phyloP scores from a whole-genome alignment of 306 rosid genomes.

The Cucurbita argyrosperma region DNA sequence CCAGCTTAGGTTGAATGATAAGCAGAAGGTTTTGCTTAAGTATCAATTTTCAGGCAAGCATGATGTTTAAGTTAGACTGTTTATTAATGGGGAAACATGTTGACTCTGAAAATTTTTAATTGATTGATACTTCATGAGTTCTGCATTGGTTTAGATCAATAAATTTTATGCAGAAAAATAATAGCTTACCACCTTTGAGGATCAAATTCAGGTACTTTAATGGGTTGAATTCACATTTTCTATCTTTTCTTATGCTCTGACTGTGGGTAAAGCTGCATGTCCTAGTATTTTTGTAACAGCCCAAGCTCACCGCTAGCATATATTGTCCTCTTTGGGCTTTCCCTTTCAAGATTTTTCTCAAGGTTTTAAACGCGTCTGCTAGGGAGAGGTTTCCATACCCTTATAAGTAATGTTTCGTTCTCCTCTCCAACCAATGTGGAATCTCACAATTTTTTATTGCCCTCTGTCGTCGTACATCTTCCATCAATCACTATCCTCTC shows the following conservation, averaged over 20 bases:
- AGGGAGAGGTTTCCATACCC: no score
- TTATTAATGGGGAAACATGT: neutral
- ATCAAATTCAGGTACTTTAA: neutral
- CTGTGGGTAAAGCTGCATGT: neutral
- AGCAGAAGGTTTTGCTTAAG: conserved; percentile 6
- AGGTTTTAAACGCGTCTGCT: no score
- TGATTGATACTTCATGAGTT: neutral
- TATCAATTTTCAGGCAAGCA: neutral
- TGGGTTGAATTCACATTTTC: neutral
- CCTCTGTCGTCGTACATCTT: neutral
- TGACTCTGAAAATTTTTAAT: neutral
- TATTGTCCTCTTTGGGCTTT: no score
- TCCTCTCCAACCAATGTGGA: no score
- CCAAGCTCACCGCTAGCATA: no score
- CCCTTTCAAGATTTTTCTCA: no score
- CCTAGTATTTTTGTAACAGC: no score
- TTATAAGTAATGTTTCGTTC: no score
- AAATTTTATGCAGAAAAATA: neutral
- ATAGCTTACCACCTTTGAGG: neutral
- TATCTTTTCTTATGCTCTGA: neutral
- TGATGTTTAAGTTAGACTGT: neutral
- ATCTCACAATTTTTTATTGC: neutral
- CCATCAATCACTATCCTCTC: neutral
- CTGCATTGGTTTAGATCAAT: neutral
- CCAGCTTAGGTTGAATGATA: neutral